Percentiles rank a stretch among this genome's conserved stretches.
Conservation (phyloP, 1,139 yeast genomes). For the Arxiozyma heterogenica region DNA sequence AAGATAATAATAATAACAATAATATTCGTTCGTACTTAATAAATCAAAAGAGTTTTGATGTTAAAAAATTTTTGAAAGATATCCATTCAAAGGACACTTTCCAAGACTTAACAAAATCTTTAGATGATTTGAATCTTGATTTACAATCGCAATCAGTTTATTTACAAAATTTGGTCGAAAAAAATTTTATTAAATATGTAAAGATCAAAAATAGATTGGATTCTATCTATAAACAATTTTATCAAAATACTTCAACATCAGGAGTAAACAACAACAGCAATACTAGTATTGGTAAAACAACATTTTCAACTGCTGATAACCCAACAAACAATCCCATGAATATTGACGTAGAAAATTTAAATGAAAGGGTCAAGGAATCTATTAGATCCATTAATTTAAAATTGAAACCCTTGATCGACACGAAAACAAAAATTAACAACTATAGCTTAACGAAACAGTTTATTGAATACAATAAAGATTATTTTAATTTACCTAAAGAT, state of each 20-base stretch:
- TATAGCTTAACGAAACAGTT: slow-evolving; percentile 53
- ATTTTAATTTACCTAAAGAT: slow-evolving; percentile 65
- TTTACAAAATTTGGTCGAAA: slow-evolving; percentile 56
- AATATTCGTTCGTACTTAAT: slow-evolving; percentile 47
- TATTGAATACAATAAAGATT: slow-evolving; percentile 49
- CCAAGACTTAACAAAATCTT: slow-evolving; percentile 47
- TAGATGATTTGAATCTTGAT: slow-evolving; percentile 50
- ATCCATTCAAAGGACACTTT: slow-evolving; percentile 67
- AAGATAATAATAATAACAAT: slow-evolving; percentile 7
- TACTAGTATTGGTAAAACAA: background rate
- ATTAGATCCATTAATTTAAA: slow-evolving; percentile 52
- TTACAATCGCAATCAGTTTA: slow-evolving; percentile 60
- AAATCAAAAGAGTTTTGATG: slow-evolving; percentile 63
- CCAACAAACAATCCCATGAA: background rate
- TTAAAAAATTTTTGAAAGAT: slow-evolving; percentile 57
- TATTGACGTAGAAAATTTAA: slow-evolving; percentile 33
- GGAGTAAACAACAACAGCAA: background rate
- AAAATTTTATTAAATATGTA: slow-evolving; percentile 67
- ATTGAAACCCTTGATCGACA: slow-evolving; percentile 68
- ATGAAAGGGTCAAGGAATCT: slow-evolving; percentile 41
- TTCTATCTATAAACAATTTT: slow-evolving; percentile 44
- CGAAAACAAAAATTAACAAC: slow-evolving; percentile 50
- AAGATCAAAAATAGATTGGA: slow-evolving; percentile 64
- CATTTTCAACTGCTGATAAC: slow-evolving; percentile 9
- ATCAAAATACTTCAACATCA: slow-evolving; percentile 2